Percentiles rank a stretch among this genome's conserved stretches.
These are phyloP conservation scores for Moesziomyces parantarcticus DNA, from an alignment of 1,284 basidiomycete species.

Conservation along the genomic window DNA sequence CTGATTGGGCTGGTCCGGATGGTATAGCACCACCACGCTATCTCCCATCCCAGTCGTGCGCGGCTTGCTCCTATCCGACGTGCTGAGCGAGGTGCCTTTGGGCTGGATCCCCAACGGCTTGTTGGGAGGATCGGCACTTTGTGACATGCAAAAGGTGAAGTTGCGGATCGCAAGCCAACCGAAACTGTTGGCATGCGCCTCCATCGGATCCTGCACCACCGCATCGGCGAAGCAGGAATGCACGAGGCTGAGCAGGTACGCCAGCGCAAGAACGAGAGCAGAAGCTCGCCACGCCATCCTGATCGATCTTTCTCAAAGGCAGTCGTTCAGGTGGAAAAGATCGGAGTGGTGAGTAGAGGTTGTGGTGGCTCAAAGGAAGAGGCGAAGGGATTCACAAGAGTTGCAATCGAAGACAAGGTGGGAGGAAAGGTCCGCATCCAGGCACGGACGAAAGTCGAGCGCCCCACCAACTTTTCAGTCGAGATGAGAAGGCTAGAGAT, in stretches of 20 bases:
- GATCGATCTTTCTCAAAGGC: no score
- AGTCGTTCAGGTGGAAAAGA: no score
- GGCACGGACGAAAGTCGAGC: background rate
- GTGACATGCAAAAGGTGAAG: slow-evolving; percentile 32
- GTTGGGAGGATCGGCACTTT: slow-evolving; percentile 21
- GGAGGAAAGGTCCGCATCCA: no score
- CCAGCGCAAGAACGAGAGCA: background rate
- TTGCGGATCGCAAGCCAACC: slow-evolving; percentile 44
- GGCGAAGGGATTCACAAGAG: no score
- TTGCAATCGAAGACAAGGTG: no score
- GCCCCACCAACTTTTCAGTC: background rate
- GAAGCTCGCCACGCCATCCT: no score
- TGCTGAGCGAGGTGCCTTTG: background rate
- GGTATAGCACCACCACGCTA: slow-evolving; percentile 43
- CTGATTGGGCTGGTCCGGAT: slow-evolving; percentile 27
- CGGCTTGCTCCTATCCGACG: background rate
- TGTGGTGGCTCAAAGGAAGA: no score
- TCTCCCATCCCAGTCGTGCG: slow-evolving; percentile 30
- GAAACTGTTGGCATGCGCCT: slow-evolving; percentile 31
- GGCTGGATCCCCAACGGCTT: slow-evolving; percentile 33
- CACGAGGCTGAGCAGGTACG: background rate
- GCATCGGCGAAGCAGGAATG: background rate
- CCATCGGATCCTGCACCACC: slow-evolving; percentile 18
- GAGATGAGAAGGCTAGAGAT: background rate
- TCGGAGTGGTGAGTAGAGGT: no score